phyloP scores from a whole-genome alignment of 139 green algal species.

The Chlamydomonas schloesseri region DNA sequence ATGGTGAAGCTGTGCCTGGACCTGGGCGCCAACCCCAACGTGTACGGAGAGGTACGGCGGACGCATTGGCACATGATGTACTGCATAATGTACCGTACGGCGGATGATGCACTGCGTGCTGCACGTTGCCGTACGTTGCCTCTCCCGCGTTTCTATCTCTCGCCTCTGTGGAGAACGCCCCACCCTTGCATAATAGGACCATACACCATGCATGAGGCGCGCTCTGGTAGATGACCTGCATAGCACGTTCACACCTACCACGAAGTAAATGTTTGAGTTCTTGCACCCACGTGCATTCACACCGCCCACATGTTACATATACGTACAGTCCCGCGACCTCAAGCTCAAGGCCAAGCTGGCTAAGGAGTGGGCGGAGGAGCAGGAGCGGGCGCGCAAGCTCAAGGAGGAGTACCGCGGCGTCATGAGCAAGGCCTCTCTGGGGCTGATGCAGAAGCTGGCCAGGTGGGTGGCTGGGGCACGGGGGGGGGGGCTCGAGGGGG shows the following conservation, averaged over 20 bases:
- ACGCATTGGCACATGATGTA: background rate
- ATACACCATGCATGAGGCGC: too few species aligned
- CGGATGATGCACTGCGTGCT: too few species aligned
- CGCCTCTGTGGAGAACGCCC: too few species aligned
- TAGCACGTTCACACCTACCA: too few species aligned
- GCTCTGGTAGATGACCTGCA: too few species aligned
- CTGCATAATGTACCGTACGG: too few species aligned
- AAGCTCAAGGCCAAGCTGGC: background rate
- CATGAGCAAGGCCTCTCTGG: background rate
- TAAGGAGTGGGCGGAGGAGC: background rate
- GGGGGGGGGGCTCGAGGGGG: too few species aligned
- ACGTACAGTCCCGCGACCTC: background rate
- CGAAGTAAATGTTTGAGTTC: too few species aligned
- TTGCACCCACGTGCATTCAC: too few species aligned
- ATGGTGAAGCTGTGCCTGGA: conserved; percentile 23
- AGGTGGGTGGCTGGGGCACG: background rate
- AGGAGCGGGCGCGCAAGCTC: background rate
- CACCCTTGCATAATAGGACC: too few species aligned
- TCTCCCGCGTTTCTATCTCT: too few species aligned
- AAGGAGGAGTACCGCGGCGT: background rate
- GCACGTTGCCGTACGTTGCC: too few species aligned
- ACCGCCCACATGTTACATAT: background rate
- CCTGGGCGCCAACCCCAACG: conserved; percentile 36
- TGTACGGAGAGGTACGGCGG: background rate
- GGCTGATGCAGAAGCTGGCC: conserved; percentile 18